Evolutionary conservation across 345 rosid genomes (phyloP), one percentile per base, ranked within the genome.

Genomic region (Citrus hindsii): DNA sequence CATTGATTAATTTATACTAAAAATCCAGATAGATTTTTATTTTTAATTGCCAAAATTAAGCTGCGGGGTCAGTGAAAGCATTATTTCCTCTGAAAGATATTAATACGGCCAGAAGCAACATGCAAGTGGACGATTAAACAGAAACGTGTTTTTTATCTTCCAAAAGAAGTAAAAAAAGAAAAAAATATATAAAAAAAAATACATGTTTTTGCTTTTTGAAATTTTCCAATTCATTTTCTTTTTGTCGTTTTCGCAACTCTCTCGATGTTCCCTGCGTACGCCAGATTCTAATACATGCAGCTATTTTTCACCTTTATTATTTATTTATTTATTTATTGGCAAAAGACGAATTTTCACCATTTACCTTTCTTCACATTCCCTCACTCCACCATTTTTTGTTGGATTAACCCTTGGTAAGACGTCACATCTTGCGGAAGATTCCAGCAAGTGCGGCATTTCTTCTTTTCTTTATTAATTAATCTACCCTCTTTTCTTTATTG

Each of bases 221-320:
- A 1, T 8, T 28, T 33, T 68, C n/a, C 27, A 12, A 46, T 35
- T 69, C 70, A 42, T 58, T n/a, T 58, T 22, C 3, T 58, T 7
- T 58, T 59, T 59, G 62, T 59, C 62, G 62, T 22, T 59, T 59
- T 53, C n/a, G 1, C n/a, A 53, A 1, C 21, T 18, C 58, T 53
- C n/a, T 53, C 48, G 51, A n/a, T 61, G 28, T 71, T 76, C 77
- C 71, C 61, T 9, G 9, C 1, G 4, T 42, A 4, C 48, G 55
- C 71, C 80, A 67, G 73, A 61, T 75, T 81, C 80, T 2, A 8
- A 62, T 78, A 69, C 84, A 76, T 76, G 84, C 62, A 81, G 71
- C 83, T 73, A 32, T 1, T 7, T 24, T 62, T 33, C 9, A 4
- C 30, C 30, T 28, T 28, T 28, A 28, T 28, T 28, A 38, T 38